Evolutionary conservation across 2,329 filamentous ascomycete genomes (phyloP), one percentile per base, ranked within the genome.

Genomic region (Colletotrichum theobromicola): DNA sequence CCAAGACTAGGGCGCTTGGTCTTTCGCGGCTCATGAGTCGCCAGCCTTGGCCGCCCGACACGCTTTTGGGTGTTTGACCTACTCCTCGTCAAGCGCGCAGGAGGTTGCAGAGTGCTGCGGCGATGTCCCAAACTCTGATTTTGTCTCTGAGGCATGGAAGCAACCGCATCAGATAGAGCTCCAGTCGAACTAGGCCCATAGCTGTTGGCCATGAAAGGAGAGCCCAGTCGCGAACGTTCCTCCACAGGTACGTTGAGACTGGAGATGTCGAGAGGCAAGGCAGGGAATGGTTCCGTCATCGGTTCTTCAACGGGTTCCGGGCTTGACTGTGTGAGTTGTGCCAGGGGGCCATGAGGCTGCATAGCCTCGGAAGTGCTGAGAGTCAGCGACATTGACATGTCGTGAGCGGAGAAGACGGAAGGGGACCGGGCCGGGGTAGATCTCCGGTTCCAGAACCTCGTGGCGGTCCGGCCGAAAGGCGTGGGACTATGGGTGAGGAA

Each of bases 321-420:
- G 5, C 80, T 81, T 4, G 88, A 88, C 68, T 84, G 84, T n/a
- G 90, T 88, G 55, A 93, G 85, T 77, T 90, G 89, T 4, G 91
- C 91, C 69, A 94, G 79, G 12, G 91, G 90, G 4, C 90, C 91
- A 67, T 90, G 84, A 0, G 88, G 89, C 77, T 93, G 89, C 92
- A 94, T 93, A 3, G 88, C 88, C 55, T 92, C 90, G 2, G 91
- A 88, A 2, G 92, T 93, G 83, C 90, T 92, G 34, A 93, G 84
- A 2, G 88, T 87, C 67, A 94, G 85, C 13, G 92, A 93, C 79
- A 93, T 84, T 55, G 88, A 87, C 87, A 94, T 92, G 76, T 93
- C 91, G 53, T 89, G 87, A 13, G 88, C 89, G 2, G 87, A 90
- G 79, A 93, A 93, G 13, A 89, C 83, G 2, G 87, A 87, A 5